Evolutionary conservation across 495 filamentous ascomycete species (phyloP).

Genomic region (Aspergillus diversus): DNA sequence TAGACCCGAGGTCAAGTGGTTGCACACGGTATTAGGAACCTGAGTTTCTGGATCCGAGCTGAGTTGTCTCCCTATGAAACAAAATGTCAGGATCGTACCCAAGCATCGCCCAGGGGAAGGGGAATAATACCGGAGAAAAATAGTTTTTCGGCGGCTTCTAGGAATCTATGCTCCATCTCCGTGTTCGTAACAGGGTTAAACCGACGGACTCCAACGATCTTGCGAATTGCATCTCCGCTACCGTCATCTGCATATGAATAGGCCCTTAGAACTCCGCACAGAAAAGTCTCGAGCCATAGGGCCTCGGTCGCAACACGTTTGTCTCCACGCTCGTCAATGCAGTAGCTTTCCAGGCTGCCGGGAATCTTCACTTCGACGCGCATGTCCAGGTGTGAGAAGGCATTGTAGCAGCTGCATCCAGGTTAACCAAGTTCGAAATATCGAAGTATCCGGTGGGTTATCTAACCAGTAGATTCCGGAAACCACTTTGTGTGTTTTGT

Average conservation of each 20-base stretch:
- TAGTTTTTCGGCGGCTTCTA: slow-evolving; percentile 90
- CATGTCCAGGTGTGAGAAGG: slow-evolving; percentile 97
- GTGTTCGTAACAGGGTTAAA: slow-evolving; percentile 98
- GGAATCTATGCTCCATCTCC: slow-evolving; percentile 93
- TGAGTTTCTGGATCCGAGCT: slow-evolving; percentile 97
- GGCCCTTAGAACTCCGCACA: slow-evolving; percentile 89
- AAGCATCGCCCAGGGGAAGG: background rate
- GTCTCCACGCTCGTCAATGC: slow-evolving; percentile 93
- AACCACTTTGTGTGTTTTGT: slow-evolving; percentile 86
- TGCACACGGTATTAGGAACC: slow-evolving; percentile 95
- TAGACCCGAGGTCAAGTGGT: slow-evolving; percentile 88
- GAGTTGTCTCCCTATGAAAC: slow-evolving; percentile 79
- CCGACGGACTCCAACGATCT: slow-evolving; percentile 89
- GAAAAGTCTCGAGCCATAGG: slow-evolving; percentile 95
- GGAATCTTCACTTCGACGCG: slow-evolving; percentile 96
- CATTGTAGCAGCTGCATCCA: slow-evolving; percentile 89
- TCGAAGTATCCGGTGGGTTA: slow-evolving; percentile 11
- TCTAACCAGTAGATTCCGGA: slow-evolving; percentile 90
- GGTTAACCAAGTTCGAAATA: slow-evolving; percentile 26
- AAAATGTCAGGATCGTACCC: slow-evolving; percentile 28
- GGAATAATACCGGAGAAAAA: slow-evolving; percentile 80
- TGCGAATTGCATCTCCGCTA: slow-evolving; percentile 85
- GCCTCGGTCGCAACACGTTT: slow-evolving; percentile 89
- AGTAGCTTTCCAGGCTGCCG: slow-evolving; percentile 92
- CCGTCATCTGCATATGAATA: slow-evolving; percentile 97